These are phyloP conservation scores for Ophiostoma tasmaniense DNA, from an alignment of 2,329 filamentous ascomycete genomes.

Conservation along the genomic window DNA sequence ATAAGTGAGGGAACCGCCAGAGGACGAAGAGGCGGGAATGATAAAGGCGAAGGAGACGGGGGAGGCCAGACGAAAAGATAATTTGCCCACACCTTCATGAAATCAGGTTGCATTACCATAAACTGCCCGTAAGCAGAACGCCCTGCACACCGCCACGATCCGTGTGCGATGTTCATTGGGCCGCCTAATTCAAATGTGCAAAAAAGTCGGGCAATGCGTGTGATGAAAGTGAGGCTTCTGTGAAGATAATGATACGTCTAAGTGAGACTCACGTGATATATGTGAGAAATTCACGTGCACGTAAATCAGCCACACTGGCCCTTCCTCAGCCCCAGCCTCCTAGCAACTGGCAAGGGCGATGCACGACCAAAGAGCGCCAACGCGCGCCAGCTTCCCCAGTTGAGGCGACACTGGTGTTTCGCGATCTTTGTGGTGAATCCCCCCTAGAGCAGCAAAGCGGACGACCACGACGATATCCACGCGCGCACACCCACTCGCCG, in stretches of 20 bases:
- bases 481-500: conserved; percentile 8
- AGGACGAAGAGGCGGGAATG: background rate
- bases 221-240: background rate
- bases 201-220: background rate
- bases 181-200: background rate
- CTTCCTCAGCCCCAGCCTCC: background rate
- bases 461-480: conserved; percentile 7
- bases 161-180: background rate
- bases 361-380: background rate
- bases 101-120: too few species aligned
- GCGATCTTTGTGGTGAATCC: conserved; percentile 8
- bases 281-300: background rate
- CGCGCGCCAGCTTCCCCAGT: background rate
- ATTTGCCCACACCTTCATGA: too few species aligned
- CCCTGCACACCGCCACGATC: background rate
- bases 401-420: conserved; percentile 8
- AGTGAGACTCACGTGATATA: background rate
- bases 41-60: background rate
- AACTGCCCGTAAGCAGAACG: background rate
- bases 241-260: background rate
- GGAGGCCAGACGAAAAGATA: background rate
- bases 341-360: background rate
- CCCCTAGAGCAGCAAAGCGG: conserved; percentile 8
- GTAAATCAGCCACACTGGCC: background rate
- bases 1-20: background rate